Evolutionary conservation across 768 basidiomycete species (phyloP), one percentile per base, ranked within the genome.

Genomic region (Coprinopsis sp.): DNA sequence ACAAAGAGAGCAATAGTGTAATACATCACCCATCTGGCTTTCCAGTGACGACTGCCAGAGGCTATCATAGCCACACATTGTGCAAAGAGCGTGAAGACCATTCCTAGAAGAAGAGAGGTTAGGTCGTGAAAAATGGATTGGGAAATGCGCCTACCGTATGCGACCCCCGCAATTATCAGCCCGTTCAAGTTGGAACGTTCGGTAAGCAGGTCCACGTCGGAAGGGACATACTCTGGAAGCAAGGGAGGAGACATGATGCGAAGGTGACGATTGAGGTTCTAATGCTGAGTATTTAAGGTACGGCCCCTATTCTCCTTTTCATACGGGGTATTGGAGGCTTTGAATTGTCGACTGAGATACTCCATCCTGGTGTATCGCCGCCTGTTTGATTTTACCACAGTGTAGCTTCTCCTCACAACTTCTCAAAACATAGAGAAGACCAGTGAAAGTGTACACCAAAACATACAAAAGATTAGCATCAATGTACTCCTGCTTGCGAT

Each of bases 171-270:
- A n/a, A 59, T 48, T 30, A 59, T 45, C 6, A 54, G 43, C 11
- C 58, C 58, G 31, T 55, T 45, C 16, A 59, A 46, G 39, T 47
- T 57, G 43, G 56, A 54, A 2, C 51, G 47, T 36, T 59, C 56
- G 18, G 42, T 29, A 50, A 51, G 54, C 22, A 59, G 50, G 10
- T 57, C 54, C 10, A 33, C 37, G 29, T 39, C 13, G 12, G 21
- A 8, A 4, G 38, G 38, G 4, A 5, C 22, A 16, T 39, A 39
- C 16, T 39, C 38, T 24, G 22, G 38, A 5, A 39, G 22, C 8
- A 39, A 19, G 8, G 38, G 38, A 8, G 19, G 38, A 6, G 22
- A 18, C 38, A 39, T 39, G 7, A 19, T 18, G 34, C 14, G 14
- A 14, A 12, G 13, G 6, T 8, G 16, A 18, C 6, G 7, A 6